Base-by-base conservation (phyloP, 257 asterid species). In the Solanum rostratum region DNA sequence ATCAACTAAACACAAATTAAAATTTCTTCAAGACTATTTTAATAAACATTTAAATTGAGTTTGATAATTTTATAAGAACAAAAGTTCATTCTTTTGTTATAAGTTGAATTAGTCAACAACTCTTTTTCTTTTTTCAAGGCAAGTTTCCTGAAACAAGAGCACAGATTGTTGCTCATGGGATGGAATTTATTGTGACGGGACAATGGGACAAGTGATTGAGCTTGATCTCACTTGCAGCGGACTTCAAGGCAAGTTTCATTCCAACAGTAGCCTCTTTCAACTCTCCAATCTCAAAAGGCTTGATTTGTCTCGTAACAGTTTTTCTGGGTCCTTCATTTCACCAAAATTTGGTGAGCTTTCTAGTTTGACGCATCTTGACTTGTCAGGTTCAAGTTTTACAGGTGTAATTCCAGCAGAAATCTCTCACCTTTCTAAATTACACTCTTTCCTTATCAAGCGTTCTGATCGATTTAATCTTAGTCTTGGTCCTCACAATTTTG, bases 351-450 rank as follows among this genome's bases (percentile, higher is more conserved):
- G 84, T 1, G 55, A 30, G 30, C 50, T 88, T 7, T 22, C 53
- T 1, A 18, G 59, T 5, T 71, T 85, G 79, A 80, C 82, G 9
- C 37, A 85, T 53, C 88, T 88, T 43, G 84, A 85, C 20, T 73
- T 85, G 49, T 88, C 90, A 5, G 3, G 0, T 43, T 85, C 90
- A 14, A 43, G 33, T 49, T 88, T 85, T 68, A 52, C 86, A 50
- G 87, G 90, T 83, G 49, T 76, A 62, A 57, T 85, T 19, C 88
- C 88, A 13, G 1, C 50, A 2, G 59, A 88, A 41, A 68, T 88
- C 22, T 79, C 84, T 50, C 20, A 52, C 0, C 84, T 85, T 18
- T 20, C 46, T 45, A 79, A 50, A 22, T 22, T 85, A n/a, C 5
- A 85, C 43, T 3, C 90, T 83, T 59, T n/a, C n/a, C 7, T 1